Evolutionary conservation across 2,329 filamentous ascomycete species (phyloP).

Genomic region (Diatrype stigma): DNA sequence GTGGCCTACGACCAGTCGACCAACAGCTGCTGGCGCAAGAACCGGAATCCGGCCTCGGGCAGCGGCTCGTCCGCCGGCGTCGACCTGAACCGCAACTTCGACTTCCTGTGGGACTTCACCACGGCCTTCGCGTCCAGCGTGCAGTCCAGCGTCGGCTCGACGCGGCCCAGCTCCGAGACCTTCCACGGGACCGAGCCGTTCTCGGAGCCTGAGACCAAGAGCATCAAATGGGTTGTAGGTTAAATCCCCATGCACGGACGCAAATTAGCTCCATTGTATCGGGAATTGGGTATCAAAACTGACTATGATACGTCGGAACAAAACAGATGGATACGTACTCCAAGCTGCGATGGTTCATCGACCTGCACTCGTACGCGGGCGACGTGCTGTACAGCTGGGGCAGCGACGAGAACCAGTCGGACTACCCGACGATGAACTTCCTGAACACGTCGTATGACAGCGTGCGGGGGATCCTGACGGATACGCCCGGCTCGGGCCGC

Average conservation of each 20-base stretch:
- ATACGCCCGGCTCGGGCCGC: constrained; percentile 25
- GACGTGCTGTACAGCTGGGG: constrained; percentile 55
- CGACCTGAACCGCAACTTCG: constrained; percentile 55
- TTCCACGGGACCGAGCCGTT: constrained; percentile 48
- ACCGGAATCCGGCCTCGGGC: constrained; percentile 42
- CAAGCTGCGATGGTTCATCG: constrained; percentile 53
- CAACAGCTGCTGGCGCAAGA: constrained; percentile 52
- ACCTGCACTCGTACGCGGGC: constrained; percentile 52
- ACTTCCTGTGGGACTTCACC: constrained; percentile 52
- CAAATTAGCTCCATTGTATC: too few relatives aligned
- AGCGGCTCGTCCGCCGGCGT: constrained; percentile 37
- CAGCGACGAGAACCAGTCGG: constrained; percentile 48
- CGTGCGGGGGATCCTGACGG: constrained; percentile 42
- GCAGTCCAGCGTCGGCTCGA: constrained; percentile 35
- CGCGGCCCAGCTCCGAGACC: constrained; percentile 38
- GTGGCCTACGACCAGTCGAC: constrained; percentile 47
- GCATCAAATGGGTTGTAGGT: constrained; percentile 41
- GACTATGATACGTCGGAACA: neutral
- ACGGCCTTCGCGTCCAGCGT: constrained; percentile 38
- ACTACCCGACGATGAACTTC: constrained; percentile 45
- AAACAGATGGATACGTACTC: constrained; percentile 39
- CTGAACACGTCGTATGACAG: constrained; percentile 47
- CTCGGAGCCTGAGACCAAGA: constrained; percentile 54
- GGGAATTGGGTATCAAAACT: neutral
- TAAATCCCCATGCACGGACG: too few relatives aligned